phyloP scores from a whole-genome alignment of 2,329 filamentous ascomycete species.

The Lasiodiplodia citricola region DNA sequence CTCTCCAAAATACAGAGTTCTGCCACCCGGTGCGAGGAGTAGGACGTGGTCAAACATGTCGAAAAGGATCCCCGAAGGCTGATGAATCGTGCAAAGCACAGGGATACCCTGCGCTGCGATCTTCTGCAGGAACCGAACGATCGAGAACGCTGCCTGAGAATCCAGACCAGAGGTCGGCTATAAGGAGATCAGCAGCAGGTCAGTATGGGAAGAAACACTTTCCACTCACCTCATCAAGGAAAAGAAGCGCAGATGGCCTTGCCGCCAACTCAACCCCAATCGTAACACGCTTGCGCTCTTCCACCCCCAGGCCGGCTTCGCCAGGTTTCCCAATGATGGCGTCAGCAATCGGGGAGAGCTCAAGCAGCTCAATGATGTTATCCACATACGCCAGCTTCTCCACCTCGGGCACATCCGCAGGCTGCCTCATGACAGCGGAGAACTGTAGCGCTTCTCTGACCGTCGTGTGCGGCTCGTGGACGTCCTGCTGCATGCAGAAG shows the following conservation, averaged over 20 bases:
- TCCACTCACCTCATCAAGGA: constrained; percentile 64
- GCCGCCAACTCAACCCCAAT: constrained; percentile 74
- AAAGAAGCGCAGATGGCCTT: constrained; percentile 69
- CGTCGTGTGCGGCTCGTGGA: constrained; percentile 69
- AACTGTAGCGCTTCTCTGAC: constrained; percentile 71
- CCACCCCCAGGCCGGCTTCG: constrained; percentile 60
- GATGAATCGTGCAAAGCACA: constrained; percentile 55
- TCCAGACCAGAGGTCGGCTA: constrained; percentile 66
- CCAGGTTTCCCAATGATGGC: constrained; percentile 67
- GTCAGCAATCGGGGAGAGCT: constrained; percentile 69
- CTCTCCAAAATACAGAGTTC: constrained; percentile 58
- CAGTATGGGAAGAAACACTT: constrained; percentile 43
- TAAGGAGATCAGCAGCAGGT: constrained; percentile 72
- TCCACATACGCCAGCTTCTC: constrained; percentile 74
- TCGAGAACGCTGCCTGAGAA: constrained; percentile 65
- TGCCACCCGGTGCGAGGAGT: constrained; percentile 50
- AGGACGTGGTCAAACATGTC: constrained; percentile 53
- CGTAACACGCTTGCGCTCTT: constrained; percentile 73
- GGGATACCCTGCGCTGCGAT: constrained; percentile 57
- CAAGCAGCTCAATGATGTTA: constrained; percentile 65
- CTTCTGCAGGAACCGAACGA: constrained; percentile 66
- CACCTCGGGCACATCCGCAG: constrained; percentile 58
- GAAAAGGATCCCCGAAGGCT: constrained; percentile 52
- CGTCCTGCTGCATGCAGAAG: constrained; percentile 67
- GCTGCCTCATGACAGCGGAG: constrained; percentile 68